Conservation (phyloP, 495 filamentous ascomycete genomes). For the Hypoxylon lienhwacheense region DNA sequence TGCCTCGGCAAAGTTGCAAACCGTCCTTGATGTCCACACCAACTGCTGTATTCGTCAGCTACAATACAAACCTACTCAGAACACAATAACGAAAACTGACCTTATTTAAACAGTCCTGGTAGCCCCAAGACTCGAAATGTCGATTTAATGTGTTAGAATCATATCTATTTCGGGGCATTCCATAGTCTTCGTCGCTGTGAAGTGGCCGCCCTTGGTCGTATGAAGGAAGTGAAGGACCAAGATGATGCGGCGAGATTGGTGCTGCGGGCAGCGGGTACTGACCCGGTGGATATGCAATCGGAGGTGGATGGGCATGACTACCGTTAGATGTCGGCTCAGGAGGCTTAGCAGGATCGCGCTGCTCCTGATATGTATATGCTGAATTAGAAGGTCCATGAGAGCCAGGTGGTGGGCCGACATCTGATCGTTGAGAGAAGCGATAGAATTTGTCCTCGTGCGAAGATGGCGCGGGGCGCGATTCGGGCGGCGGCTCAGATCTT, state of each 20-base stretch:
- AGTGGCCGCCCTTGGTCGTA: conserved; percentile 47
- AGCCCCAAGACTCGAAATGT: conserved; percentile 47
- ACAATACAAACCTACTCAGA: neutral
- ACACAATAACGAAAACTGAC: conserved; percentile 34
- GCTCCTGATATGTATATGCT: conserved; percentile 31
- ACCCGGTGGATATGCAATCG: conserved; percentile 43
- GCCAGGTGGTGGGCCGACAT: conserved; percentile 32
- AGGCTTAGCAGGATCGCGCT: conserved; percentile 30
- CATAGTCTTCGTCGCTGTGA: conserved; percentile 47
- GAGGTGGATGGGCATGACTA: conserved; percentile 30
- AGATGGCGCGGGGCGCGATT: conserved; percentile 31
- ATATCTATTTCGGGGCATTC: conserved; percentile 42
- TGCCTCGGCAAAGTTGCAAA: conserved; percentile 52
- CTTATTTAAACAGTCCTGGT: conserved; percentile 46
- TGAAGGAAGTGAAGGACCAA: conserved; percentile 42
- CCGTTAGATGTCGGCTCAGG: conserved; percentile 20
- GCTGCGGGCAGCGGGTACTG: conserved; percentile 49
- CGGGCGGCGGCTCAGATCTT: conserved; percentile 34
- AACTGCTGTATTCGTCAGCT: conserved; percentile 45
- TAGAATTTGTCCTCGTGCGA: conserved; percentile 39
- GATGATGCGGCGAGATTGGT: conserved; percentile 45
- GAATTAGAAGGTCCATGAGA: conserved; percentile 24
- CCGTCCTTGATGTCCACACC: conserved; percentile 45
- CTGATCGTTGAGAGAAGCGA: conserved; percentile 33
- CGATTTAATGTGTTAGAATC: conserved; percentile 43